phyloP scores from a whole-genome alignment of 2,329 filamentous ascomycete species.

The Beauveria medogensis region DNA sequence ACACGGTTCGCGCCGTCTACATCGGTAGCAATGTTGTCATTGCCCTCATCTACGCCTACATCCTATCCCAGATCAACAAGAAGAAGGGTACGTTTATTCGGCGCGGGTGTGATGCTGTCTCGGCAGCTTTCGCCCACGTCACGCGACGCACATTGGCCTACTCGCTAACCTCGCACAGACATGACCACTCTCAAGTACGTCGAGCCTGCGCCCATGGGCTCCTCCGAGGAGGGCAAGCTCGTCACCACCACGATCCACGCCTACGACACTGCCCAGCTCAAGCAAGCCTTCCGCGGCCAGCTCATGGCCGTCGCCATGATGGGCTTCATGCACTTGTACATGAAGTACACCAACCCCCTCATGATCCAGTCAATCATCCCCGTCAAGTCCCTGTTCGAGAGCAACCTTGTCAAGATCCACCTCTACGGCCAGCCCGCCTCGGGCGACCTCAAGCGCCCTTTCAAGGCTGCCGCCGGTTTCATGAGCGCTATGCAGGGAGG shows the following conservation, averaged over 20 bases:
- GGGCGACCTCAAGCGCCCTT: conserved; percentile 90
- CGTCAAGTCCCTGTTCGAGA: conserved; percentile 89
- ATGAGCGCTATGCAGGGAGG: conserved; percentile 70
- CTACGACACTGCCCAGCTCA: conserved; percentile 84
- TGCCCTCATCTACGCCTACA: conserved; percentile 73
- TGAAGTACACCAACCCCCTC: conserved; percentile 99
- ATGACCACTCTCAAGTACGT: conserved; percentile 98
- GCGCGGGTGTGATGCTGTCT: neutral
- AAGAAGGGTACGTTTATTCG: conserved; percentile 72
- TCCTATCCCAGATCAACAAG: conserved; percentile 78
- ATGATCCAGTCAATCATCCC: conserved; percentile 98
- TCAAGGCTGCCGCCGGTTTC: conserved; percentile 78
- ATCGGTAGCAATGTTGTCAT: conserved; percentile 70
- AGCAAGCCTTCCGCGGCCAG: conserved; percentile 78
- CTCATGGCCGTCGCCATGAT: conserved; percentile 98
- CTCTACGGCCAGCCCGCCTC: conserved; percentile 76
- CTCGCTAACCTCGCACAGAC: conserved; percentile 44
- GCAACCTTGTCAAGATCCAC: conserved; percentile 95
- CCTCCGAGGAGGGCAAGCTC: conserved; percentile 87
- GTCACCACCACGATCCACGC: conserved; percentile 94
- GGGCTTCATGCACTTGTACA: conserved; percentile 96
- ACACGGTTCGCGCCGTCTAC: conserved; percentile 47
- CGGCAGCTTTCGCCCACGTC: neutral
- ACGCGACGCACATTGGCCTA: neutral
- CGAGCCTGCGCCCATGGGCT: conserved; percentile 89